phyloP scores from a whole-genome alignment of 371 early-diverging fungal species.

The Mucor ambiguus region DNA sequence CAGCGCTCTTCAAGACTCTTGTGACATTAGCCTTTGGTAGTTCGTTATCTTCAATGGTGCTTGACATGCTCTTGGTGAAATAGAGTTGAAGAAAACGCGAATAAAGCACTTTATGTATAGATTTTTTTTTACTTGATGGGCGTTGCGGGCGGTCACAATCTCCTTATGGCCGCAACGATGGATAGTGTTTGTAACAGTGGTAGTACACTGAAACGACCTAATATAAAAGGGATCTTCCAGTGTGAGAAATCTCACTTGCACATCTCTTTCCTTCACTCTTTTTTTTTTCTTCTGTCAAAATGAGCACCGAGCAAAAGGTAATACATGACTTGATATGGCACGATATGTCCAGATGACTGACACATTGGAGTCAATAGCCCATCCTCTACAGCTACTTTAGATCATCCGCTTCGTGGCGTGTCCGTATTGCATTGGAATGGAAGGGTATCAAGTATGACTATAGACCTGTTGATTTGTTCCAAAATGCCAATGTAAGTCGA shows the following conservation, averaged over 20 bases:
- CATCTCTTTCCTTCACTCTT: neutral
- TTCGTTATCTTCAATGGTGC: conserved; percentile 15
- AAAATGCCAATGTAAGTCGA: conserved; percentile 66
- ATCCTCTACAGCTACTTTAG: conserved; percentile 77
- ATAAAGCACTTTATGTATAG: neutral
- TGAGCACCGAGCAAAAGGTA: conserved; percentile 18
- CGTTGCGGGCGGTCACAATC: conserved; percentile 5
- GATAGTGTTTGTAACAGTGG: neutral
- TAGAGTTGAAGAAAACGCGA: neutral
- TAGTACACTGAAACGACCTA: neutral
- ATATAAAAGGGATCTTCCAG: neutral
- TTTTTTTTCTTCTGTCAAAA: neutral
- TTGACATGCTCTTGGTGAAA: neutral
- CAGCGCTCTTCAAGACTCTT: conserved; percentile 61
- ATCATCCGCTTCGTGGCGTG: conserved; percentile 77
- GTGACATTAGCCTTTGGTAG: conserved; percentile 51
- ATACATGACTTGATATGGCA: neutral
- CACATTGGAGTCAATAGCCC: conserved; percentile 29
- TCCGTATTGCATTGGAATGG: conserved; percentile 72
- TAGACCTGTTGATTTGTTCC: conserved; percentile 66
- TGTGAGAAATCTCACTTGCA: neutral
- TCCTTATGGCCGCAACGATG: neutral
- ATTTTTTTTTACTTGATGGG: neutral
- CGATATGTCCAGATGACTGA: neutral
- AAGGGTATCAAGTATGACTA: conserved; percentile 75